Base-by-base conservation (phyloP, 257 asterid species). In the Salvia miltiorrhiza region DNA sequence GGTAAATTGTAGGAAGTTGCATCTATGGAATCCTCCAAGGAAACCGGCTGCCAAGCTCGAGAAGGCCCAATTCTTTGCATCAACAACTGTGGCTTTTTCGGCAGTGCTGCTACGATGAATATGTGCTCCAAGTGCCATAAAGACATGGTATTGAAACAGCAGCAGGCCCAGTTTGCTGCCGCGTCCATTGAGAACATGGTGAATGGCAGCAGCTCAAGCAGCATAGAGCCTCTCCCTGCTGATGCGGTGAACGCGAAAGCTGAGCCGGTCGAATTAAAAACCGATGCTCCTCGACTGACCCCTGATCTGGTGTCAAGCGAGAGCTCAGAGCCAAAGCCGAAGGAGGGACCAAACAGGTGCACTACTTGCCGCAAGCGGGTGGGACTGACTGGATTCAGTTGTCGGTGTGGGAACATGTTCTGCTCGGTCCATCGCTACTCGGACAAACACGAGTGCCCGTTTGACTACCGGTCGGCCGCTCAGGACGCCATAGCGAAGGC, bases 71-170 rank as follows among this genome's bases (percentile, higher is more conserved):
- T 79, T 74, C 87, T 82, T 40, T 84, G 90, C 81, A n/a, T 85
- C 78, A 84, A 82, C 80, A 84, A 84, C 79, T 84, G 89, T 9
- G 87, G 89, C 30, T 84, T 84, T 76, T 84, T 85, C n/a, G 90
- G 90, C 3, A 85, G 87, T 48, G 80, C 85, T 3, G 78, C 90
- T 13, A 84, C 87, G 26, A 84, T 82, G 87, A 79, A 84, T 35
- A 84, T 84, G 90, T 84, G 87, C 67, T 84, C 90, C 59, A 84
- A 84, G 70, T 84, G 90, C 67, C 87, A 84, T 54, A 82, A 84
- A 63, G 87, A 82, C 73, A 73, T 78, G 70, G 45, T 79, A n/a
- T 47, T 82, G 70, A 82, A 82, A 58, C 82, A 82, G 72, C 82
- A 82, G 61, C 85, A 80, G 56, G 77, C 83, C 23, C 76, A 82